Conservation (phyloP, 495 filamentous ascomycete genomes). For the Trichoderma virens region DNA sequence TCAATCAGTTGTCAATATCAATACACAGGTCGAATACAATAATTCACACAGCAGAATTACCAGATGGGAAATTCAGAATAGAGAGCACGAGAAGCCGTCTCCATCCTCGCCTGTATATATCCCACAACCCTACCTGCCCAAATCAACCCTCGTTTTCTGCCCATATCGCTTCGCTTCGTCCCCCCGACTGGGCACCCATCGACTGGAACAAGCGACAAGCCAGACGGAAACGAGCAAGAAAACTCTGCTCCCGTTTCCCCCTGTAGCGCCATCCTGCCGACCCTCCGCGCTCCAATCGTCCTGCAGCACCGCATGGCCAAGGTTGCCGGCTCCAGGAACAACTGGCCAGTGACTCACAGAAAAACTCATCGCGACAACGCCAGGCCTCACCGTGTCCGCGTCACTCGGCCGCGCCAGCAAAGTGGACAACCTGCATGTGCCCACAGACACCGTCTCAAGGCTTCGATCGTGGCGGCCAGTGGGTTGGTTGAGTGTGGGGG, state of each 20-base stretch:
- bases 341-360: slow-evolving; percentile 7
- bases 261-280: not conserved
- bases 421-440: not conserved
- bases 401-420: not conserved
- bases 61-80: too few relatives aligned
- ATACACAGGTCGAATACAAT: too few relatives aligned
- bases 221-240: not conserved
- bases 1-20: not conserved
- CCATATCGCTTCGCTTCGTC: too few relatives aligned
- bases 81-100: too few relatives aligned
- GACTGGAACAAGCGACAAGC: too few relatives aligned
- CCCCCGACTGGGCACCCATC: too few relatives aligned
- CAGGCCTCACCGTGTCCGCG: slow-evolving; percentile 2
- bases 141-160: too few relatives aligned
- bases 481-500: not conserved
- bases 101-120: too few relatives aligned
- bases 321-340: not conserved
- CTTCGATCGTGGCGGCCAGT: not conserved
- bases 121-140: too few relatives aligned
- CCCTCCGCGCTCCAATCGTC: slow-evolving; percentile 2
- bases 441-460: not conserved
- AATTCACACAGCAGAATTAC: too few relatives aligned
- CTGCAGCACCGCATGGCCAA: slow-evolving; percentile 1
- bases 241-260: not conserved
- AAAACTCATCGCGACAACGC: not conserved